phyloP scores from a whole-genome alignment of 2,329 filamentous ascomycete species.

The Colletotrichum filicis region DNA sequence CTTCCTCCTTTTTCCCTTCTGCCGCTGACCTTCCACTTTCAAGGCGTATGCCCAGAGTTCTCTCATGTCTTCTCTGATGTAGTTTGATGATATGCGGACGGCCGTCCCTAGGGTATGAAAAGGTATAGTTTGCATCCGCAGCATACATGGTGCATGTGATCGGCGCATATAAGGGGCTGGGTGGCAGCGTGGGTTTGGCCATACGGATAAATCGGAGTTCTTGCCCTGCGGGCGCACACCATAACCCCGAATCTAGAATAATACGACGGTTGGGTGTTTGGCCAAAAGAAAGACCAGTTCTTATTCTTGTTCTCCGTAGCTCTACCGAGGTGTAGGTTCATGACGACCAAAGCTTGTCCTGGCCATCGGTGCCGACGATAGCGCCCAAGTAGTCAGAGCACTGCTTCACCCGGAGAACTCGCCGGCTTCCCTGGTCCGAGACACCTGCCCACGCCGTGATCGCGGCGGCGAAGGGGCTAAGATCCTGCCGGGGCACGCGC shows the following conservation, averaged over 20 bases:
- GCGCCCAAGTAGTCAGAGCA: slow-evolving; percentile 74
- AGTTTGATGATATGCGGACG: slow-evolving; percentile 37
- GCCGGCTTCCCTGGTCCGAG: slow-evolving; percentile 53
- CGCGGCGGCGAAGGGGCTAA: slow-evolving; percentile 70
- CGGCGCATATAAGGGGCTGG: slow-evolving; percentile 30
- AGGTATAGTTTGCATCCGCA: slow-evolving; percentile 32
- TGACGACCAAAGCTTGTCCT: slow-evolving; percentile 60
- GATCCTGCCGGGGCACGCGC: slow-evolving; percentile 70
- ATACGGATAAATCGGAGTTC: slow-evolving; percentile 36
- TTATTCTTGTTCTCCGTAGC: background rate
- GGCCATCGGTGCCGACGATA: slow-evolving; percentile 62
- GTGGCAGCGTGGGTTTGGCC: slow-evolving; percentile 31
- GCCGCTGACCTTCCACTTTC: slow-evolving; percentile 40
- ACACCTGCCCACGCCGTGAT: slow-evolving; percentile 72
- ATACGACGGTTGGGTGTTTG: slow-evolving; percentile 29
- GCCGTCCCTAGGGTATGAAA: slow-evolving; percentile 10
- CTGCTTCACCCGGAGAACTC: slow-evolving; percentile 64
- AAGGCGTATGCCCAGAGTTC: slow-evolving; percentile 88
- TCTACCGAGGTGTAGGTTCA: slow-evolving; percentile 40
- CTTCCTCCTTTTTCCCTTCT: background rate
- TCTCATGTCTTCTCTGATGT: slow-evolving; percentile 82
- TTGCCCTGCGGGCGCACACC: slow-evolving; percentile 22
- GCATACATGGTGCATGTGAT: slow-evolving; percentile 34
- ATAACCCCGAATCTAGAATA: slow-evolving; percentile 34
- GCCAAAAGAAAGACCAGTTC: background rate